phyloP scores from a whole-genome alignment of 1,139 yeast genomes.

The Trichomonascaceae sp. region DNA sequence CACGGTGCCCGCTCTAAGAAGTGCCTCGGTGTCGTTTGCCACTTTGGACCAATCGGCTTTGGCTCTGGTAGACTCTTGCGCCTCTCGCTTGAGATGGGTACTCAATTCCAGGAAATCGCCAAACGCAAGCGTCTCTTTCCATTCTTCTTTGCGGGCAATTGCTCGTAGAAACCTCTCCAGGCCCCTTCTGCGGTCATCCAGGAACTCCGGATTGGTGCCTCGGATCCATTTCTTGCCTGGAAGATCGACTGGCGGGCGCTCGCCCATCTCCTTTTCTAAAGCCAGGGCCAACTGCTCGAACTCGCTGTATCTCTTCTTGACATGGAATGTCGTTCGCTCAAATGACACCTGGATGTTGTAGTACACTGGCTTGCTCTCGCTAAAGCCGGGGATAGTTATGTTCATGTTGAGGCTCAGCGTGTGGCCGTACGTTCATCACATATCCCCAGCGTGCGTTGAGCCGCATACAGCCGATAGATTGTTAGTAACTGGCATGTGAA shows the following conservation, averaged over 20 bases:
- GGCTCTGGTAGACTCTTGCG: constrained; percentile 5
- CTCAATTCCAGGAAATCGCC: constrained; percentile 20
- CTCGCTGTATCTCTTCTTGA: constrained; percentile 38
- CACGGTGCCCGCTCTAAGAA: neutral
- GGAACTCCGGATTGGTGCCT: constrained; percentile 14
- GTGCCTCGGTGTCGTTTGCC: constrained; percentile 11
- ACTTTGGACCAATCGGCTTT: constrained; percentile 20
- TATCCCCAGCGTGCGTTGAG: no score
- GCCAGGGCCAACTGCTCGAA: constrained; percentile 34
- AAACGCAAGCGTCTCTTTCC: constrained; percentile 22
- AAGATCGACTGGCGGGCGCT: constrained; percentile 34
- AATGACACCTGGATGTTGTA: constrained; percentile 27
- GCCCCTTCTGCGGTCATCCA: constrained; percentile 22
- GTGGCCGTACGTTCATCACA: neutral
- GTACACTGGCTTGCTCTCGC: constrained; percentile 25
- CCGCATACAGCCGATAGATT: no score
- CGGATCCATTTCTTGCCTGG: constrained; percentile 31
- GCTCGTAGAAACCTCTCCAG: constrained; percentile 24
- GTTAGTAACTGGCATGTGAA: no score
- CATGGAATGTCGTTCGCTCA: constrained; percentile 17
- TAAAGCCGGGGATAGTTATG: constrained; percentile 20
- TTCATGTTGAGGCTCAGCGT: constrained; percentile 10
- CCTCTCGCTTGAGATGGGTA: constrained; percentile 11
- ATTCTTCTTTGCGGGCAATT: constrained; percentile 22
- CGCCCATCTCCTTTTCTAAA: constrained; percentile 34